Evolutionary conservation across 2,329 filamentous ascomycete species (phyloP).

Genomic region (Thielaviopsis ethacetica): DNA sequence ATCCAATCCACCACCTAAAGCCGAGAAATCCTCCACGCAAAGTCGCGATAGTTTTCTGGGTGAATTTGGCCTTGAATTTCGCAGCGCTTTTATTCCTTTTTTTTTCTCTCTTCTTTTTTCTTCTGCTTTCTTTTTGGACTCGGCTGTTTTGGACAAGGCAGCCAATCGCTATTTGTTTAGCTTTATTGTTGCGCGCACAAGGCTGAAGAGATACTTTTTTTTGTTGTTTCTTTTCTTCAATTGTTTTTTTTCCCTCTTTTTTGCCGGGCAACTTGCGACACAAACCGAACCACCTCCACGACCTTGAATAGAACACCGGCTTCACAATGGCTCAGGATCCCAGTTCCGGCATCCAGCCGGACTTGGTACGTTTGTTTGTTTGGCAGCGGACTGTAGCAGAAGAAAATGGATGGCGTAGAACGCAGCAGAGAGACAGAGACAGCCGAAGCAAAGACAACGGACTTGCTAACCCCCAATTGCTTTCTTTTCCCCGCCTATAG

Average conservation of each 20-base stretch:
- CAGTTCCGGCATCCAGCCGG: slow-evolving; percentile 26
- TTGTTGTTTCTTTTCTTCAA: not conserved
- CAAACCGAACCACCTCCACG: not conserved
- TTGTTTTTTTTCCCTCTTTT: not conserved
- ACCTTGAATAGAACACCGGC: not conserved
- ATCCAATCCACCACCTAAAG: not conserved
- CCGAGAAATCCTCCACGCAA: not conserved
- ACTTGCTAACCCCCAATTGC: slow-evolving; percentile 4
- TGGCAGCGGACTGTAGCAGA: not conserved
- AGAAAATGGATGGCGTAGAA: not conserved
- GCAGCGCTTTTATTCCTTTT: not conserved
- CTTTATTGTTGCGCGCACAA: not conserved
- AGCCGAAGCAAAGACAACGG: too few relatives aligned
- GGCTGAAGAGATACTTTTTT: slow-evolving; percentile 1
- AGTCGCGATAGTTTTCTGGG: not conserved
- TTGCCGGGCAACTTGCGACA: not conserved
- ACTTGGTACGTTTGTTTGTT: slow-evolving; percentile 20
- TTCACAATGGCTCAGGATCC: slow-evolving; percentile 26
- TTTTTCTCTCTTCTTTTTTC: too few relatives aligned
- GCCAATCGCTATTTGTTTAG: not conserved
- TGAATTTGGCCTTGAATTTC: not conserved
- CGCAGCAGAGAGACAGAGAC: too few relatives aligned
- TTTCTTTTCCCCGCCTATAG: slow-evolving; percentile 25
- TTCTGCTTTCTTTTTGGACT: not conserved
- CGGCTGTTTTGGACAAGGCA: not conserved